These are phyloP conservation scores for Stemphylium beticola DNA, from an alignment of 2,329 filamentous ascomycete species.

Conservation along the genomic window DNA sequence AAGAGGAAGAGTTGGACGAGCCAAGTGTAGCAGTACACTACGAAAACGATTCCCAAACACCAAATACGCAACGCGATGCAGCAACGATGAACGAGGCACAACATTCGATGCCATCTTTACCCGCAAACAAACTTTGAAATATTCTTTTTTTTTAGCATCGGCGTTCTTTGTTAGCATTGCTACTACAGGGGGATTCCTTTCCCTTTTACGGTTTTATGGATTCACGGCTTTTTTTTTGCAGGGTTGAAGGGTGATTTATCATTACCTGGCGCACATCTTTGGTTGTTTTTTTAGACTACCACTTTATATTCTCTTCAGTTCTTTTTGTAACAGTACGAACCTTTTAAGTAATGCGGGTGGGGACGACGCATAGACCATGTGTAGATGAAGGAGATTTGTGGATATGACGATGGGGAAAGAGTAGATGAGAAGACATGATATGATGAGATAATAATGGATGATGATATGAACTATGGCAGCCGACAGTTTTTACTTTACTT, in stretches of 20 bases:
- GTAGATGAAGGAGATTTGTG: neutral
- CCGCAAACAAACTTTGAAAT: neutral
- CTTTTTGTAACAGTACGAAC: neutral
- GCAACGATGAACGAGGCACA: neutral
- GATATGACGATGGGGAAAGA: neutral
- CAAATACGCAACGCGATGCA: no score
- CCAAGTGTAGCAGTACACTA: conserved; percentile 1
- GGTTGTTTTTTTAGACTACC: no score
- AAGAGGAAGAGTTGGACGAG: conserved; percentile 37
- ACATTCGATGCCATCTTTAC: neutral
- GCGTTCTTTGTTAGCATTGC: neutral
- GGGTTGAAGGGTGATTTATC: no score
- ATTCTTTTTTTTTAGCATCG: conserved; percentile 3
- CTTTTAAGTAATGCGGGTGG: neutral
- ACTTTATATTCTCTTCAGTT: neutral
- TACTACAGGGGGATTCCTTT: neutral
- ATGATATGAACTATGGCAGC: neutral
- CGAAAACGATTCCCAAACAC: no score
- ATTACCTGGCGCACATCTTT: no score
- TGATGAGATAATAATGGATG: neutral
- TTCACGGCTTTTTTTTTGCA: no score
- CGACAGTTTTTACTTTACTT: neutral
- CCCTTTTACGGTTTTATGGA: neutral
- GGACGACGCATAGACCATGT: neutral
- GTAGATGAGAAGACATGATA: neutral